These are phyloP conservation scores for Fonsecaea multimorphosa DNA, from an alignment of 2,329 filamentous ascomycete species.

Conservation along the genomic window DNA sequence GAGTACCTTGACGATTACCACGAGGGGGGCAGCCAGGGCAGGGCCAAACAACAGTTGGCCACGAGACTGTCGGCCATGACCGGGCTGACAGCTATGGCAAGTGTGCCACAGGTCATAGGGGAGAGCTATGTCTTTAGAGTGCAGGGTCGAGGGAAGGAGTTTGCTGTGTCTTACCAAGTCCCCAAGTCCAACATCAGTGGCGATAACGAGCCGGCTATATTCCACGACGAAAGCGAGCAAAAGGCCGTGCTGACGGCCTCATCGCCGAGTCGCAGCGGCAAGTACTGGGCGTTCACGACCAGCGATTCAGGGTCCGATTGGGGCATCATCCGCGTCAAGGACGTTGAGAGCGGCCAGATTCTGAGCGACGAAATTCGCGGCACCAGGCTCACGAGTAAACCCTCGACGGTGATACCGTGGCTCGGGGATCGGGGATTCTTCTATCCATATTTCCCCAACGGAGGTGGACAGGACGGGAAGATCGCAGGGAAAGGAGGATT, in stretches of 20 bases:
- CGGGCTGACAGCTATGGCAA: not conserved
- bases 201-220: not conserved
- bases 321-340: constrained; percentile 19
- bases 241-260: constrained; percentile 14
- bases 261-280: constrained; percentile 11
- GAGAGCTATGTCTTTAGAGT: constrained; percentile 11
- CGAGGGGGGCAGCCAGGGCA: constrained; percentile 9
- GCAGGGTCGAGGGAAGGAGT: too few relatives aligned
- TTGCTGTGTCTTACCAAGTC: too few relatives aligned
- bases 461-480: not conserved
- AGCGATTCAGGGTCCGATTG: constrained; percentile 19
- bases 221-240: constrained; percentile 14
- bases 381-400: constrained; percentile 13
- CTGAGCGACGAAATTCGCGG: constrained; percentile 7
- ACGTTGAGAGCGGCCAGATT: constrained; percentile 14
- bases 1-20: constrained; percentile 6
- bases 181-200: too few relatives aligned
- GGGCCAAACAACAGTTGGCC: constrained; percentile 5
- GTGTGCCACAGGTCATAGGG: not conserved
- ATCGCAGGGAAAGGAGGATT: too few relatives aligned
- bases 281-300: constrained; percentile 24
- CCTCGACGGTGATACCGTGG: constrained; percentile 8
- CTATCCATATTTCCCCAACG: constrained; percentile 13
- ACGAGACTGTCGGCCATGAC: not conserved
- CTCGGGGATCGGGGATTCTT: constrained; percentile 17